Base-by-base conservation (phyloP, 768 basidiomycete genomes). In the Boletus reticulatus region DNA sequence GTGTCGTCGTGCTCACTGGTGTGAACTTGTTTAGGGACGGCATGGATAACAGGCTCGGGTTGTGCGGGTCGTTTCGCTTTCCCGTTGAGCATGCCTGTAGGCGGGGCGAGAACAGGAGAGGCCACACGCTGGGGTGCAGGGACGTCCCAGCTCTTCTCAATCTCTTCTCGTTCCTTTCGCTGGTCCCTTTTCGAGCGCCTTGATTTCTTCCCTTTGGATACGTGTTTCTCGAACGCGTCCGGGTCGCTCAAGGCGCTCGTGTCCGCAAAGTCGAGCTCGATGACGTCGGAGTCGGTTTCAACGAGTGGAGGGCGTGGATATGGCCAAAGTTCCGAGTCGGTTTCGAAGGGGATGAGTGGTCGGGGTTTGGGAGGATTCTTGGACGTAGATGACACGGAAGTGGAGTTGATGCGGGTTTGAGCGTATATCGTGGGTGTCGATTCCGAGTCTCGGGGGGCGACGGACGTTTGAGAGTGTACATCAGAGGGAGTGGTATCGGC, bases 191-290 rank as follows among this genome's bases (percentile, higher is more conserved):
- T 76, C 16, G 57, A 59, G 22, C 58, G 63, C 47, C 53, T 67
- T 19, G 59, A 16, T 53, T 62, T 66, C 58, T 61, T 67, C 20
- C 62, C 59, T 20, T 69, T 71, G 58, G 61, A 57, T 41, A 53
- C 48, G 17, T 64, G 55, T 71, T 57, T 55, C 70, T 77, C 62
- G 62, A 87, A 88, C 11, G 80, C 78, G 46, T 78, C 79, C 3
- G 83, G 81, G 60, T 90, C 84, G 65, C 87, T 88, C 63, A 91
- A 68, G 20, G 85, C 83, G 54, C 86, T 84, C 42, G 80, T 90
- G 52, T 90, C 89, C 6, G 78, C 78, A 62, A 88, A 91, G 66
- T 88, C 86, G 48, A 91, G 81, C 67, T 90, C 89, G 11, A 90
- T 79, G 24, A 91, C 81, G 52, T 87, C 88, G 5, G 76, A 76